Evolutionary conservation across 1,284 basidiomycete species (phyloP), one percentile per base, ranked within the genome.

Genomic region (Ceratobasidium sp.): DNA sequence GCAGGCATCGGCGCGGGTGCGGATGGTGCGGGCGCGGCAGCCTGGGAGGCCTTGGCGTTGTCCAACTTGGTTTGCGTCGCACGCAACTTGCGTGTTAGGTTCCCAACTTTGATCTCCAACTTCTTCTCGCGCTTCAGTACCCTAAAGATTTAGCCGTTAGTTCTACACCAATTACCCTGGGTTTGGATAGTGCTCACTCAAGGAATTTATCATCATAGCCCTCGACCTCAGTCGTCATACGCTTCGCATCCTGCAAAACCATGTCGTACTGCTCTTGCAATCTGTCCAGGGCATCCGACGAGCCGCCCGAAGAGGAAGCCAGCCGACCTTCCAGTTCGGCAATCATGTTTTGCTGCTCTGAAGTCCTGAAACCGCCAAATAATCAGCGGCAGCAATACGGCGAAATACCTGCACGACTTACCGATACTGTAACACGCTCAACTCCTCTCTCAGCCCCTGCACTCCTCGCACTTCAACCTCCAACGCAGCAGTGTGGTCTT

Each of bases 171-270:
- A 8, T 52, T 32, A 23, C 7, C 55, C 18, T 26, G 14, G 28
- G 7, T 14, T 26, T 30, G 3, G 32, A 23, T 21, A 11, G n/a
- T 28, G 28, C 73, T 69, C 38, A 74, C 73, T 74, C 73, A 23
- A 74, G 73, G 21, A 74, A 47, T 50, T 72, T 74, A 30, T 74
- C 73, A 32, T 74, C 73, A n/a, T 69, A 61, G 35, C 69, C 73
- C 58, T 74, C 73, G 3, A 74, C 58, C 9, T 63, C 61, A 11
- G 61, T 57, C 3, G 66, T 63, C 52, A 63, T 62, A 18, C 73
- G 66, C 52, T 72, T 70, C 23, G 69, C 47, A 43, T 74, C 73
- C 46, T 69, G 66, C 9, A 69, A 41, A 35, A 69, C 66, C 66
- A 69, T 69, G n/a, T 71, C 67, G 23, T 74, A 69, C 55, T 71